Evolutionary conservation across 148 eudicot species (phyloP), one percentile per base, ranked within the genome.

Genomic region (Salicornia ramosissima): DNA sequence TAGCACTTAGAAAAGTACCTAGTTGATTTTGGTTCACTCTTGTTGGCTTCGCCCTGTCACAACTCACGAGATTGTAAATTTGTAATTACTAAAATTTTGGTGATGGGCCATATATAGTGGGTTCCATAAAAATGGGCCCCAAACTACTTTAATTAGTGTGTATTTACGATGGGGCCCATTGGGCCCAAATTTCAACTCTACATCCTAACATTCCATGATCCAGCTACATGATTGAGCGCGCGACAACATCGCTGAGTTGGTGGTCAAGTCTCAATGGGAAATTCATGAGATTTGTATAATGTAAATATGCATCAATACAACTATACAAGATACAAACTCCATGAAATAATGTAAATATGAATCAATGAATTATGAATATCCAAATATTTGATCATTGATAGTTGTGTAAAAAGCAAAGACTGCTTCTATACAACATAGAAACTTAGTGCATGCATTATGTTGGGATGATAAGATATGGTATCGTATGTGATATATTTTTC

Each of bases 151-250:
- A 68, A 52, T 51, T 53, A 40, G 53, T 26, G 45, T 39, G 19
- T 34, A 42, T 46, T 52, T n/a, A n/a, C n/a, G 0, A 10, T 60
- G 66, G 72, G 74, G 29, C 74, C 74, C 74, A 50, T 3, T 36
- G 46, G 60, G 78, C 70, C 76, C 70, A 40, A 28, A n/a, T n/a
- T 33, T 31, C 30, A 11, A 43, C 2, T 58, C 57, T 67, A 56
- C 72, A 75, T 68, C 72, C 49, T 69, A 42, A 60, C 31, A 51
- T 51, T 61, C 22, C 42, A 50, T 68, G 46, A 65, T 28, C 26
- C 43, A 71, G 58, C 36, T 64, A 65, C 15, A 42, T 51, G 55
- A 65, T 74, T n/a, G n/a, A n/a, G n/a, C n/a, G n/a, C n/a, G 67
- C 15, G 56, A 67, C 49, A 66, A 49, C 69, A 36, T 58, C 8